Conservation (phyloP, 495 filamentous ascomycete species). For the Pseudevernia furfuracea region DNA sequence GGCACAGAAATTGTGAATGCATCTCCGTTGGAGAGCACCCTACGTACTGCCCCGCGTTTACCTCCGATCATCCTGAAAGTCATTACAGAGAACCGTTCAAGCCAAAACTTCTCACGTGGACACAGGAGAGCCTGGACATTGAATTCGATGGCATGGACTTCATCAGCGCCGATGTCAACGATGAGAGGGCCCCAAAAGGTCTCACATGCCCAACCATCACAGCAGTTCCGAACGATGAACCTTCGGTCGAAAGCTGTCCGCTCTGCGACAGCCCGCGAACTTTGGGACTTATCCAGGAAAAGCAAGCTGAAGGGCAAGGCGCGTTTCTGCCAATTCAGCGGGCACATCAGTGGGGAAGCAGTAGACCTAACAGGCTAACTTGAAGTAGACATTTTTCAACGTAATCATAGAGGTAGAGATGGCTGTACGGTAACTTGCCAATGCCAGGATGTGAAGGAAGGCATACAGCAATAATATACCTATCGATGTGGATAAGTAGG, state of each 20-base stretch:
- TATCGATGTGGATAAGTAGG: too few relatives aligned
- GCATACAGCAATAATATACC: too few relatives aligned
- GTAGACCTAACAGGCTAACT: too few relatives aligned
- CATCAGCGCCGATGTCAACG: background rate
- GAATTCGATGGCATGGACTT: background rate
- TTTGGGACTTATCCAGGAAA: background rate
- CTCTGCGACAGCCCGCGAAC: background rate
- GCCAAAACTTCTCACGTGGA: background rate
- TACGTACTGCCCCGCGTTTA: background rate
- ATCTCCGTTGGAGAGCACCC: background rate
- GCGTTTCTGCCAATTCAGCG: too few relatives aligned
- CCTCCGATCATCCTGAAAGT: background rate
- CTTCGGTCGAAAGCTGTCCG: background rate
- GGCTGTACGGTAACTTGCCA: too few relatives aligned
- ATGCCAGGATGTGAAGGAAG: too few relatives aligned
- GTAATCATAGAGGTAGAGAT: too few relatives aligned
- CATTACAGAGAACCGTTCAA: background rate
- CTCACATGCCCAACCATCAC: background rate
- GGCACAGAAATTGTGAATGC: background rate
- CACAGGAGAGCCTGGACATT: background rate
- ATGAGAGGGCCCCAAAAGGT: background rate
- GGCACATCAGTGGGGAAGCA: background rate
- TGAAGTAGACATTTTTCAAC: too few relatives aligned
- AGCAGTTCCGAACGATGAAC: background rate
- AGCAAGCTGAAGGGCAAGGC: background rate